Base-by-base conservation (phyloP, 2,329 filamentous ascomycete species). In the Sarocladiaceae sp. region DNA sequence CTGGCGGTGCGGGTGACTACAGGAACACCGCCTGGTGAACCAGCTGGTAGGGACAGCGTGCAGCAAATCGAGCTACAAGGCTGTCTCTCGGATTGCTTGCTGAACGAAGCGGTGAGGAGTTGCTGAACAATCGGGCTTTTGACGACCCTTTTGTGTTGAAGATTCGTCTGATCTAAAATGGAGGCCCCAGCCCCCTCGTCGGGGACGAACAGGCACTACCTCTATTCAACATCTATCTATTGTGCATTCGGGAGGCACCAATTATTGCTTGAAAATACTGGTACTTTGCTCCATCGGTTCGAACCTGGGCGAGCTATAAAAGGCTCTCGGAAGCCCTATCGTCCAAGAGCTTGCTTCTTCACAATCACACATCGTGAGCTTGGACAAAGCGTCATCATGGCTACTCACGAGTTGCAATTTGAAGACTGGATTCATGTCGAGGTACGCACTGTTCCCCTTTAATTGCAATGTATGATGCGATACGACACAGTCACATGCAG, bases 1-100 rank as follows among this genome's bases (percentile, higher is more conserved):
- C 44, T 48, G 44, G 44, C 44, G 44, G 44, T 48, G 48, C 44
- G 53, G 28, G 40, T 28, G 22, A 51, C 26, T 29, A 39, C 50
- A 47, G 20, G 33, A 48, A 33, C 37, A 51, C 29, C 23, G 36
- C 20, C 17, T 8, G 22, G 23, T 15, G 23, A 26, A 26, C 23
- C 23, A 26, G 20, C 7, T 17, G 17, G 40, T 23, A 23, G 40
- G 22, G 40, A 10, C 11, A 26, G 8, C 8, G 22, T 4, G 10
- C 4, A 17, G 4, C 11, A 7, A n/a, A 20, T 40, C 17, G 28
- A 44, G 17, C 33, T 36, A 17, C 15, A 26, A 11, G 7, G 13
- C 23, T 40, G 5, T 20, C 7, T 40, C 23, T 23, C 23, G 20
- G 5, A 12, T 44, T 28, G 40, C 17, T 22, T 40, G 37, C 37